Percentiles rank a stretch among this genome's conserved stretches.
phyloP scores from a whole-genome alignment of 306 rosid species.

The Rubus parviflorus region DNA sequence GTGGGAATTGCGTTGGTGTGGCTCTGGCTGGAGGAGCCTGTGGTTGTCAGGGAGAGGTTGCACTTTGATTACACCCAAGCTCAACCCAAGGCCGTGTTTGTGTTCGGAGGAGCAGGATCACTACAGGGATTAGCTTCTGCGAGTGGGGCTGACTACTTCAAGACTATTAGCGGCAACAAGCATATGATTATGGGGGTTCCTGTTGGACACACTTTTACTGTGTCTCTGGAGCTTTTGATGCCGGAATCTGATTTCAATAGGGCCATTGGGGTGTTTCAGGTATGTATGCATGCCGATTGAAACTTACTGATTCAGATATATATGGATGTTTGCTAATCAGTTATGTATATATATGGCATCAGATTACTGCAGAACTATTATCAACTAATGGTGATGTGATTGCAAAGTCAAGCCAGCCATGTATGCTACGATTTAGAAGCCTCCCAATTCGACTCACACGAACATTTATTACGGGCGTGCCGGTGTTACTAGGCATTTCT shows the following conservation, averaged over 20 bases:
- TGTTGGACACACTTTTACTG: slow-evolving; percentile 57
- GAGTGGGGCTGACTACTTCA: background rate
- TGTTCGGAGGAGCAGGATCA: slow-evolving; percentile 22
- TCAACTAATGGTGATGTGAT: slow-evolving; percentile 54
- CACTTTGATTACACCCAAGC: slow-evolving; percentile 69
- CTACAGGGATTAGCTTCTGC: background rate
- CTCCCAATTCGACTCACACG: slow-evolving; percentile 56
- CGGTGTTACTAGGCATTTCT: slow-evolving; percentile 61
- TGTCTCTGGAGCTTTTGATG: slow-evolving; percentile 58
- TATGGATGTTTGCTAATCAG: background rate
- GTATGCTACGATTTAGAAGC: slow-evolving; percentile 77
- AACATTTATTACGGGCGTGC: slow-evolving; percentile 59
- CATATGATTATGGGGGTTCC: slow-evolving; percentile 44
- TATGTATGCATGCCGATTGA: slow-evolving; percentile 2
- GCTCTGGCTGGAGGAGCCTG: slow-evolving; percentile 71
- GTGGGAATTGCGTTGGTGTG: slow-evolving; percentile 55
- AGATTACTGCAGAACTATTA: slow-evolving; percentile 66
- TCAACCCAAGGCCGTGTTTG: slow-evolving; percentile 56
- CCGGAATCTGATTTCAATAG: slow-evolving; percentile 84
- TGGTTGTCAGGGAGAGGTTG: slow-evolving; percentile 46
- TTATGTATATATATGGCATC: background rate
- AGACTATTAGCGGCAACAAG: slow-evolving; percentile 14
- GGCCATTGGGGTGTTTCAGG: slow-evolving; percentile 83
- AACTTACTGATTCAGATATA: background rate
- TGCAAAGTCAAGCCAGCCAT: slow-evolving; percentile 65